phyloP scores from a whole-genome alignment of 345 rosid species.

The Alliaria petiolata region DNA sequence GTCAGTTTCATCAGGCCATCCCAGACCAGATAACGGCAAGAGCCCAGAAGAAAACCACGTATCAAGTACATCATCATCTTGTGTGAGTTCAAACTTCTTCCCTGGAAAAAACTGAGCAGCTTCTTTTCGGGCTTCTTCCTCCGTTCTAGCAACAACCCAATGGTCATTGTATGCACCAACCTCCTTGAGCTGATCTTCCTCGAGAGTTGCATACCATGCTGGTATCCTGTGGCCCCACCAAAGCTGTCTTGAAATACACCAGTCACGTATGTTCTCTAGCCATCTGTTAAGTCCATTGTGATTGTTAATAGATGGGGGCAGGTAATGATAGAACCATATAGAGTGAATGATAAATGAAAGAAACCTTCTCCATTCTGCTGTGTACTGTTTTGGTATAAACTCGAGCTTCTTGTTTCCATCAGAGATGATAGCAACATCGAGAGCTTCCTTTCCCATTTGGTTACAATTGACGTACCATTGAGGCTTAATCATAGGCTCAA shows the following conservation, averaged over 20 bases:
- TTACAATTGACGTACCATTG: slow-evolving; percentile 86
- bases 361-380: slow-evolving; percentile 94
- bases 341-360: slow-evolving; percentile 14
- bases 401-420: slow-evolving; percentile 62
- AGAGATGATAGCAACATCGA: slow-evolving; percentile 60
- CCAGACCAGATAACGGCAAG: slow-evolving; percentile 76
- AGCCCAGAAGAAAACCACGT: slow-evolving; percentile 99
- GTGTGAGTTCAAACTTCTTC: slow-evolving; percentile 65
- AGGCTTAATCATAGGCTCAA: slow-evolving; percentile 92
- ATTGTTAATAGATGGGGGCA: slow-evolving; percentile 19
- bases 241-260: slow-evolving; percentile 97
- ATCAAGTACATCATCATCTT: slow-evolving; percentile 94
- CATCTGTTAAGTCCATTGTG: slow-evolving; percentile 51
- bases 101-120: slow-evolving; percentile 61
- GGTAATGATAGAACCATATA: not conserved
- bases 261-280: slow-evolving; percentile 95
- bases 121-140: slow-evolving; percentile 57
- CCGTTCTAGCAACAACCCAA: slow-evolving; percentile 82
- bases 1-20: slow-evolving; percentile 95
- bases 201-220: slow-evolving; percentile 85
- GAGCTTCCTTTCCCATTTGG: slow-evolving; percentile 72
- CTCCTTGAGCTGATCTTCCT: slow-evolving; percentile 72
- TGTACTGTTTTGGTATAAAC: slow-evolving; percentile 80
- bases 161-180: slow-evolving; percentile 75
- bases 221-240: slow-evolving; percentile 99